Evolutionary conservation across 768 basidiomycete genomes (phyloP), one percentile per base, ranked within the genome.

Genomic region (Pleurotus citrinopileatus): DNA sequence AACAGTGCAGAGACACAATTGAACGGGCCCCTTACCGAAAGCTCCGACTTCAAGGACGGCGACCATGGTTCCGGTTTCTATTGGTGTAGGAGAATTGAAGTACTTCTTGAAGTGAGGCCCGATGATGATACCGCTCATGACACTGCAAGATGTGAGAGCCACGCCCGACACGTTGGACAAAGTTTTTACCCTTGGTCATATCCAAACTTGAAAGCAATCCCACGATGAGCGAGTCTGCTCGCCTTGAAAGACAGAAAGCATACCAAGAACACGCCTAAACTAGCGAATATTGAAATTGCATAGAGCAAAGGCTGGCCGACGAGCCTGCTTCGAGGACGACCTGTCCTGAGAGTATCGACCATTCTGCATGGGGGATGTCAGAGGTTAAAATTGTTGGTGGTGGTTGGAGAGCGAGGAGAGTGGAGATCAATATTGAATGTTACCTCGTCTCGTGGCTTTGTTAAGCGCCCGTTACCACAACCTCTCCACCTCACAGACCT

Each of bases 11-110:
- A 43, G 34, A 51, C 20, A 0, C 2, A 15, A 26, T 20, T 22
- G 6, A 38, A 17, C n/a, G 23, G 29, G 28, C 38, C 50, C 72
- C 84, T 38, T 64, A 91, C 93, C 78, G 67, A 97, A 87, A 34
- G 94, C 94, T 40, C 94, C 94, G 29, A 98, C 79, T 70, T 98
- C 94, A 28, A 96, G 73, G 4, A 95, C 87, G n/a, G 94, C 91
- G 36, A 97, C 94, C 89, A 98, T 94, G 17, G 91, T 92, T n/a
- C 93, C 94, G 20, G 94, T 69, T 62, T 88, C 81, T 46, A 88
- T 70, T 0, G 87, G 76, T 13, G 79, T 79, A 15, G 93, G 94
- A 17, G 84, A 79, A 56, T 89, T 73, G 75, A 98, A 95, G 71
- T 82, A 95, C 52, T 84, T 81, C 59, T 76, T 81, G 70, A 93